Conservation (phyloP, 768 basidiomycete genomes). For the Hemileccinum impolitum region DNA sequence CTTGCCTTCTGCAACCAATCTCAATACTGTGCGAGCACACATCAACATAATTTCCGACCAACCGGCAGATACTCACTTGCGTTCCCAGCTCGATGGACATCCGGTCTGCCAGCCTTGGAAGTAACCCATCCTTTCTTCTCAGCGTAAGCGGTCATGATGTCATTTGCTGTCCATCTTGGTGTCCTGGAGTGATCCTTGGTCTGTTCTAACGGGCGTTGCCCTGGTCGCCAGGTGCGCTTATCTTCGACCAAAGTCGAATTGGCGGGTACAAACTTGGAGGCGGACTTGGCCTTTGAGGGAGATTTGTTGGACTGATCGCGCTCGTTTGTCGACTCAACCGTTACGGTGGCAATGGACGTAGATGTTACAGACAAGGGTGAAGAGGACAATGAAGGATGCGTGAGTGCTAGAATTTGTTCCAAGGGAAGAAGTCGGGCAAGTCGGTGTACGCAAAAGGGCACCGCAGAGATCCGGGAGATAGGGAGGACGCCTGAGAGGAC, state of each 20-base stretch:
- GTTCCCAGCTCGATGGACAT: conserved; percentile 87
- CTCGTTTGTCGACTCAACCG: neutral
- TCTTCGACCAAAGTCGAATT: conserved; percentile 37
- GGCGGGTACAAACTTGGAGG: neutral
- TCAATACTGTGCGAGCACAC: conserved; percentile 53
- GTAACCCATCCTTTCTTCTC: conserved; percentile 79
- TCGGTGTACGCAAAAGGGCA: conserved; percentile 79
- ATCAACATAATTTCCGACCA: neutral
- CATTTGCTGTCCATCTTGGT: conserved; percentile 76
- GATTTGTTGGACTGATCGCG: neutral
- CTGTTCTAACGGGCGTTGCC: conserved; percentile 26
- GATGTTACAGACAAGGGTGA: conserved; percentile 6
- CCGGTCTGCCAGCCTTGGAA: conserved; percentile 86
- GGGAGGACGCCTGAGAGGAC: conserved; percentile 70
- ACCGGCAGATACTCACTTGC: conserved; percentile 55
- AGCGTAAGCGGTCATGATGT: conserved; percentile 78
- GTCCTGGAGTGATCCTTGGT: conserved; percentile 10
- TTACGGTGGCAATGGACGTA: neutral
- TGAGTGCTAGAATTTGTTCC: conserved; percentile 63
- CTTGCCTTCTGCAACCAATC: conserved; percentile 77
- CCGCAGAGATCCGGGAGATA: conserved; percentile 79
- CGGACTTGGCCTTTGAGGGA: conserved; percentile 1
- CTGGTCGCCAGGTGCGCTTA: conserved; percentile 78
- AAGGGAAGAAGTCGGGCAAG: conserved; percentile 69
- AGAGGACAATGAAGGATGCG: conserved; percentile 41